These are phyloP conservation scores for Paratrimastix pyriformis DNA, from an alignment of 78 protist genomes.

Conservation along the genomic window DNA sequence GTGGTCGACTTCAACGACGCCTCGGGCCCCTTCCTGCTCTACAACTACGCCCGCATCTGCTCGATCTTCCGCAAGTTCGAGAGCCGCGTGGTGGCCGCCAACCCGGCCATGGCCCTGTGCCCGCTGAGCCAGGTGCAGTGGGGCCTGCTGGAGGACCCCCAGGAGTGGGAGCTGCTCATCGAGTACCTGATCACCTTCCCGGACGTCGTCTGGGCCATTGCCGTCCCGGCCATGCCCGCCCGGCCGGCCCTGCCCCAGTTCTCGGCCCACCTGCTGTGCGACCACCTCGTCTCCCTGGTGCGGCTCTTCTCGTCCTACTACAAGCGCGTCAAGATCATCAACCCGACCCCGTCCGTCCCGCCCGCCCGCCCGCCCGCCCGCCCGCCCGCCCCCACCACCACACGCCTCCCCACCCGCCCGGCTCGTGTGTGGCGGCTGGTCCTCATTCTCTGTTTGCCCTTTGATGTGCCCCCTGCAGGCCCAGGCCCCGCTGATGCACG, in stretches of 20 bases:
- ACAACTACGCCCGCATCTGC: constrained; percentile 36
- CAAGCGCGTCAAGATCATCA: constrained; percentile 28
- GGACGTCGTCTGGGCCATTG: constrained; percentile 7
- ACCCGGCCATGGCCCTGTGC: neutral
- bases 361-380: too few relatives aligned
- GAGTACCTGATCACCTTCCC: constrained; percentile 20
- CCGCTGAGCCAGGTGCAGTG: constrained; percentile 5
- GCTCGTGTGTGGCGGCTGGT: constrained; percentile 7
- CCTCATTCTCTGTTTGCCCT: too few relatives aligned
- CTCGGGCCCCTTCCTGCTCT: constrained; percentile 37
- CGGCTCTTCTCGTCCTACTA: constrained; percentile 33
- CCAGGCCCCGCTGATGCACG: neutral
- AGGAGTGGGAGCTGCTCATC: constrained; percentile 39
- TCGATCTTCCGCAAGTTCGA: constrained; percentile 28
- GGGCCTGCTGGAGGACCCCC: constrained; percentile 19
- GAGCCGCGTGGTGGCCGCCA: neutral
- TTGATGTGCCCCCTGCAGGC: too few relatives aligned
- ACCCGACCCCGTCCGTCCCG: too few relatives aligned
- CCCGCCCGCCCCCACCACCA: too few relatives aligned
- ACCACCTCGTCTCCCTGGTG: constrained; percentile 22
- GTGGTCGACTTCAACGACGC: constrained; percentile 20
- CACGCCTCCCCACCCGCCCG: neutral
- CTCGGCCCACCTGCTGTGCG: constrained; percentile 17
- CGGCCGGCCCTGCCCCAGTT: constrained; percentile 33
- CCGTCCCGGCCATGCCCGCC: constrained; percentile 13